A percentile compares a stretch with the other conserved stretches of the same genome.
These are phyloP conservation scores for Leucaena leucocephala DNA, from an alignment of 306 rosid genomes.

Conservation along the genomic window DNA sequence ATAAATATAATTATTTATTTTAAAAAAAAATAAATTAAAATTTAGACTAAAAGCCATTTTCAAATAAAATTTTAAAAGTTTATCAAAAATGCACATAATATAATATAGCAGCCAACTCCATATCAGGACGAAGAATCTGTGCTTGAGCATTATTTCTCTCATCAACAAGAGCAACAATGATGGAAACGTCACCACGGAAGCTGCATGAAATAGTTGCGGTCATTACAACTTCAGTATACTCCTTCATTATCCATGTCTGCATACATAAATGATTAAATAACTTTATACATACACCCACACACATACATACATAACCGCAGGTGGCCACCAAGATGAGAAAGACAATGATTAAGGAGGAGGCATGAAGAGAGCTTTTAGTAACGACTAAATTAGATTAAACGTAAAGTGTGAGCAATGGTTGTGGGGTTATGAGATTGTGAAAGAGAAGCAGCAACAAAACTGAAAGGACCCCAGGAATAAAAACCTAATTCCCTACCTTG, in stretches of 20 bases:
- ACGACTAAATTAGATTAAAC: too few species aligned
- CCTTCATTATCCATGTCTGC: conserved; percentile 38
- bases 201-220: not conserved
- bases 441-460: not conserved
- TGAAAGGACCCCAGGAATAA: too few species aligned
- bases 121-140: not conserved
- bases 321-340: too few species aligned
- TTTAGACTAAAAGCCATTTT: too few species aligned
- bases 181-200: conserved; percentile 27
- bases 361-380: too few species aligned
- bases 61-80: too few species aligned
- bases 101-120: conserved; percentile 27
- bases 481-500: conserved; percentile 21
- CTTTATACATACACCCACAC: too few species aligned
- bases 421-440: not conserved
- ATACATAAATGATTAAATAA: not conserved
- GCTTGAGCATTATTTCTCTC: conserved; percentile 1
- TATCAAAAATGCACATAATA: not conserved
- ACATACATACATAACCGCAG: too few species aligned
- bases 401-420: not conserved
- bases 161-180: conserved; percentile 19
- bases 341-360: too few species aligned
- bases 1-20: too few species aligned
- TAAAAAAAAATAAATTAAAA: too few species aligned
- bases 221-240: conserved; percentile 34